These are phyloP conservation scores for Wickerhamiella domercqiae DNA, from an alignment of 805 yeast species.

Conservation along the genomic window DNA sequence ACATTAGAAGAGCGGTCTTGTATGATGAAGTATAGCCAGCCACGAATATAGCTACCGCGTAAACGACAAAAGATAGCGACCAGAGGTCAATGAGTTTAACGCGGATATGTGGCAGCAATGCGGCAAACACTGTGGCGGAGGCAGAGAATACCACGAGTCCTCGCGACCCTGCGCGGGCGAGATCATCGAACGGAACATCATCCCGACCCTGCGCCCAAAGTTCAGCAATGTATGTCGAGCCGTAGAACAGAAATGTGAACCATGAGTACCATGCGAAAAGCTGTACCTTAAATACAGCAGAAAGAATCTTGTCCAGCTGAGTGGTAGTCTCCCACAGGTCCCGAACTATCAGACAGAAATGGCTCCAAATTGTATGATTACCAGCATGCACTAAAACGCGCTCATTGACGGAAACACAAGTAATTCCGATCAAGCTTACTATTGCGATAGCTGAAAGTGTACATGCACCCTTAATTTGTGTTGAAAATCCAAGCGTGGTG, in stretches of 20 bases:
- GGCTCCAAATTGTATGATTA: constrained; percentile 14
- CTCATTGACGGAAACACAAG: constrained; percentile 32
- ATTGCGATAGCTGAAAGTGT: constrained; percentile 30
- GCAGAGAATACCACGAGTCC: constrained; percentile 24
- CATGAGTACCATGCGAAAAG: constrained; percentile 57
- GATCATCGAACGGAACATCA: constrained; percentile 10
- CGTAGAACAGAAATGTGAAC: constrained; percentile 49
- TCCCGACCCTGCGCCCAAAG: constrained; percentile 30
- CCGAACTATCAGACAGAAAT: background rate
- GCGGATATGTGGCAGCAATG: constrained; percentile 10
- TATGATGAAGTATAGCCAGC: constrained; percentile 34
- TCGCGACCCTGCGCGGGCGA: constrained; percentile 23
- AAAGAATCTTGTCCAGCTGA: constrained; percentile 35
- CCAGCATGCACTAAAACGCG: constrained; percentile 28
- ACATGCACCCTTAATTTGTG: constrained; percentile 39
- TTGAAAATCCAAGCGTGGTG: constrained; percentile 29
- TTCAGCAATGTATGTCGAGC: constrained; percentile 51
- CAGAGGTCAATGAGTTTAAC: constrained; percentile 25
- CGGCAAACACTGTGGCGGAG: constrained; percentile 18
- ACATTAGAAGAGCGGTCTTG: constrained; percentile 31
- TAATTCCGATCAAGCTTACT: constrained; percentile 26
- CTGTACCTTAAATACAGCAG: constrained; percentile 38
- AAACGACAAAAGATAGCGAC: constrained; percentile 36
- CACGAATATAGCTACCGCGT: constrained; percentile 32
- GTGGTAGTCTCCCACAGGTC: constrained; percentile 7